Conservation (phyloP, 805 yeast species). For the Candida saitoana region DNA sequence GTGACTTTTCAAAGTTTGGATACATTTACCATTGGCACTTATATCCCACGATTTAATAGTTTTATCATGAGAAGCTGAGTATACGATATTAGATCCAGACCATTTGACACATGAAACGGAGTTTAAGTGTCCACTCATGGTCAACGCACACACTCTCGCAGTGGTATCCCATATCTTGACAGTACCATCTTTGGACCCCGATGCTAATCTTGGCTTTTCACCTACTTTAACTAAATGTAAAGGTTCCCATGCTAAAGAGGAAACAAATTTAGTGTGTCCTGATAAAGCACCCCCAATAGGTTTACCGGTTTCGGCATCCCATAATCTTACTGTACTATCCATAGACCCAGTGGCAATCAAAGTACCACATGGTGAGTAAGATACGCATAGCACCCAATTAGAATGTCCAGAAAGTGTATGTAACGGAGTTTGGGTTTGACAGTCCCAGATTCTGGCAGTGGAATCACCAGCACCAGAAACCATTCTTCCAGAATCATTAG, state of each 20-base stretch:
- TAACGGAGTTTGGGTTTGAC: slow-evolving; percentile 88
- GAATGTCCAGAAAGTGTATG: slow-evolving; percentile 77
- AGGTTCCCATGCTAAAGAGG: slow-evolving; percentile 92
- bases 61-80: slow-evolving; percentile 91
- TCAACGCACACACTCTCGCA: slow-evolving; percentile 58
- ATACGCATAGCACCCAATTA: slow-evolving; percentile 90
- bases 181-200: slow-evolving; percentile 90
- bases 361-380: slow-evolving; percentile 90
- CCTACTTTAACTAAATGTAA: slow-evolving; percentile 69
- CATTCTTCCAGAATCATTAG: slow-evolving; percentile 77
- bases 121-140: slow-evolving; percentile 82
- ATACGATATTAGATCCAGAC: slow-evolving; percentile 85
- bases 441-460: slow-evolving; percentile 96
- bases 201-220: slow-evolving; percentile 66
- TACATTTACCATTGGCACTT: slow-evolving; percentile 63
- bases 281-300: slow-evolving; percentile 66
- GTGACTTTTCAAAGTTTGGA: slow-evolving; percentile 78
- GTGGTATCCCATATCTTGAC: slow-evolving; percentile 85
- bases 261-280: slow-evolving; percentile 89
- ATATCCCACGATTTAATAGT: slow-evolving; percentile 91
- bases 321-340: slow-evolving; percentile 84
- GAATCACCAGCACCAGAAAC: slow-evolving; percentile 96
- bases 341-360: slow-evolving; percentile 92
- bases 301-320: slow-evolving; percentile 78
- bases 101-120: slow-evolving; percentile 95